Evolutionary conservation across 2,329 filamentous ascomycete genomes (phyloP), one percentile per base, ranked within the genome.

Genomic region (Calonectria fujianensis): DNA sequence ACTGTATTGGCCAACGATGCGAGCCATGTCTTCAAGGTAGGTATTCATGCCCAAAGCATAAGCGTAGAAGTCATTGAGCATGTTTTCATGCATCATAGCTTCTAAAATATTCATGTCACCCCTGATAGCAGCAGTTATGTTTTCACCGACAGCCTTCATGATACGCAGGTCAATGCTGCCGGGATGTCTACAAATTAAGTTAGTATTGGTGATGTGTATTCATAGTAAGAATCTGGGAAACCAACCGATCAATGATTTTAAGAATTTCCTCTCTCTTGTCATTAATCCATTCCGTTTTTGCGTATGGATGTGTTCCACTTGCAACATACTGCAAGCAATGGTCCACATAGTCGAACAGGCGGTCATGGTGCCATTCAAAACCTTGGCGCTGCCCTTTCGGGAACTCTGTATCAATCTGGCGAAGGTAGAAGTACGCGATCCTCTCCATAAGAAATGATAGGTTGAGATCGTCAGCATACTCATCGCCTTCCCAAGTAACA

Each of bases 71-170:
- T 57, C 52, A 9, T 57, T 57, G 18, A 57, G 52, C 52, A 57
- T 57, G 6, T 57, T 57, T 2, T 57, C 52, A n/a, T 57, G 52
- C 52, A 57, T 35, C 52, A 57, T 57, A n/a, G 52, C 29, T 31
- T 57, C 52, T 31, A 57, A 9, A 14, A 57, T 57, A 20, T 57
- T 57, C 29, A 48, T 48, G 10, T 57, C 52, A 35, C 52, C 52
- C 18, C 29, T 57, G 3, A 57, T 57, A 13, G 52, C 31, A 13
- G 52, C 35, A 3, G 16, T 35, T 9, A 57, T 57, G 18, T 57
- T 57, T n/a, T 57, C 52, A 24, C 52, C 52, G 10, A 57, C 52
- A 35, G 52, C 52, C 31, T 57, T 57, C 52, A 57, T 57, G 31
- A 57, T 57, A 6, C 52, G 52, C 5, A 57, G 29, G 7, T 57